Percentiles rank a stretch among this genome's conserved stretches.
phyloP scores from a whole-genome alignment of 139 green algal species.

The Dunaliella primolecta region DNA sequence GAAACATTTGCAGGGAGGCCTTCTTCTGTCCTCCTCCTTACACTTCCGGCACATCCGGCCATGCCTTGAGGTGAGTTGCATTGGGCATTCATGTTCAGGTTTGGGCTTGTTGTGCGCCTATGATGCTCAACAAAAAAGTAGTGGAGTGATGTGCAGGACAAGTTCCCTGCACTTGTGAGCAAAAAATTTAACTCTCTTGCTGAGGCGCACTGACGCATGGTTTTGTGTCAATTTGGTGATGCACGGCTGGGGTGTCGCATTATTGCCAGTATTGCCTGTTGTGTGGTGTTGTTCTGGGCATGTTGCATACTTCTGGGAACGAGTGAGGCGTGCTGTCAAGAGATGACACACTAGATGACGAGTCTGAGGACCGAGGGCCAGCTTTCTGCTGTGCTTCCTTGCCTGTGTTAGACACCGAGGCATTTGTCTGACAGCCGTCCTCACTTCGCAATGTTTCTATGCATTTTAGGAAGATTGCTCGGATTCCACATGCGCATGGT shows the following conservation, averaged over 20 bases:
- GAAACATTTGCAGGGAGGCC: too few species aligned
- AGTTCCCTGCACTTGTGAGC: background rate
- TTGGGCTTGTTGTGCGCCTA: background rate
- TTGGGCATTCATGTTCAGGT: background rate
- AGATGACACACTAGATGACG: constrained; percentile 23
- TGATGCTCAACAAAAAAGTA: constrained; percentile 15
- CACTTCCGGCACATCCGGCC: background rate
- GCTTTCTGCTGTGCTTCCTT: background rate
- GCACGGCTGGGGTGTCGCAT: too few species aligned
- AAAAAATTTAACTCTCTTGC: constrained; percentile 19
- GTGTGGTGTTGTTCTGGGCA: background rate
- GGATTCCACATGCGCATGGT: too few species aligned
- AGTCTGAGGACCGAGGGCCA: constrained; percentile 7
- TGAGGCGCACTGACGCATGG: background rate
- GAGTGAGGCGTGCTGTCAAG: background rate
- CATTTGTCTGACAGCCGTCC: constrained; percentile 25
- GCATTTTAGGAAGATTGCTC: too few species aligned
- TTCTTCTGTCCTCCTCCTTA: too few species aligned
- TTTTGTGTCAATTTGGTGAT: too few species aligned
- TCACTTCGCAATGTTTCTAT: too few species aligned
- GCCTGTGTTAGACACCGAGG: constrained; percentile 11
- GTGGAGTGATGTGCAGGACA: constrained; percentile 11
- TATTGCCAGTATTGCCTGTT: background rate
- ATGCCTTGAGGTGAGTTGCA: background rate
- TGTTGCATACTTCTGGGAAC: background rate